Percentiles rank a stretch among this genome's conserved stretches.
These are phyloP conservation scores for Piper longum DNA, from an alignment of 164 flowering plant species.

Conservation along the genomic window DNA sequence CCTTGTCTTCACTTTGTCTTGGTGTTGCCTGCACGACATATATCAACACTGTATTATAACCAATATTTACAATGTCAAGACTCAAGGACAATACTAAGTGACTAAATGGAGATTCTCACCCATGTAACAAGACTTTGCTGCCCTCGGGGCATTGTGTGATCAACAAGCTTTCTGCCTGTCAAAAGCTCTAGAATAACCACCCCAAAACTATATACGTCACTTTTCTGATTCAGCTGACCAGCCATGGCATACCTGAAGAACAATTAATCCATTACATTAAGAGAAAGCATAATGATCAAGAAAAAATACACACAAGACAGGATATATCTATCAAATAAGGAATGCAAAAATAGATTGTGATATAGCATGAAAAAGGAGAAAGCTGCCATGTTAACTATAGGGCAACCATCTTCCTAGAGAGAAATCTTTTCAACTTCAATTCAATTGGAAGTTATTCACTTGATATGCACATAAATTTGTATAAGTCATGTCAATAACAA, in stretches of 20 bases:
- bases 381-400: too few species aligned
- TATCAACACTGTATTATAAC: background rate
- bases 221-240: constrained; percentile 74
- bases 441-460: too few species aligned
- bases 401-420: too few species aligned
- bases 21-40: constrained; percentile 58
- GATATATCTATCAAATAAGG: background rate
- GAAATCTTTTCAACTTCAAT: too few species aligned
- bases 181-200: constrained; percentile 81
- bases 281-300: too few species aligned
- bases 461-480: too few species aligned
- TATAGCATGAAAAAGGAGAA: background rate
- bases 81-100: background rate
- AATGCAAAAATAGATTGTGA: background rate
- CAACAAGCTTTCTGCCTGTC: constrained; percentile 87
- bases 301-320: too few species aligned
- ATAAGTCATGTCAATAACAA: too few species aligned
- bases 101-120: constrained; percentile 19
- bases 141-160: constrained; percentile 81
- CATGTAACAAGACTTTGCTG: constrained; percentile 92
- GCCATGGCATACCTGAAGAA: constrained; percentile 82
- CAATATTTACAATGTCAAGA: background rate
- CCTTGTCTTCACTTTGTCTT: constrained; percentile 81
- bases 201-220: constrained; percentile 88
- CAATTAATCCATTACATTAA: background rate